Evolutionary conservation across 768 basidiomycete genomes (phyloP).

Genomic region (Plicaturopsis crispa): DNA sequence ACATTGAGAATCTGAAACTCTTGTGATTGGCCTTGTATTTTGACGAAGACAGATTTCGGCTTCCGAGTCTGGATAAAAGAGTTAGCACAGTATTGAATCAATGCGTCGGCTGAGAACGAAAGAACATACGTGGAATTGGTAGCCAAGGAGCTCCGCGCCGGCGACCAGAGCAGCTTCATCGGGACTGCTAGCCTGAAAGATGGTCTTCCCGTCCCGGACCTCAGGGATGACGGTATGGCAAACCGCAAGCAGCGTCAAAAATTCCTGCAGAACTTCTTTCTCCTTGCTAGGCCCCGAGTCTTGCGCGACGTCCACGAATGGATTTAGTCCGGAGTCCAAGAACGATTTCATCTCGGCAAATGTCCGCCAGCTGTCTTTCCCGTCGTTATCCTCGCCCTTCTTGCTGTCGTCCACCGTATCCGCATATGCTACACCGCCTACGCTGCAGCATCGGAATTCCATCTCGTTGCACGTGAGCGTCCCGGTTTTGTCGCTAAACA

Average conservation of each 20-base stretch:
- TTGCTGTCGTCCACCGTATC: slow-evolving; percentile 86
- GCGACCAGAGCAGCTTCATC: slow-evolving; percentile 95
- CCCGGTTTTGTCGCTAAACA: slow-evolving; percentile 93
- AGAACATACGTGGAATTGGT: slow-evolving; percentile 82
- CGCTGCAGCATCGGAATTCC: slow-evolving; percentile 89
- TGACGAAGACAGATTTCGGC: slow-evolving; percentile 91
- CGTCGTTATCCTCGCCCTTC: slow-evolving; percentile 54
- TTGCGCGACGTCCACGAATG: slow-evolving; percentile 44
- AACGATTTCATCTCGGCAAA: slow-evolving; percentile 65
- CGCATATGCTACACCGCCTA: slow-evolving; percentile 85
- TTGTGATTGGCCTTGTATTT: slow-evolving; percentile 57
- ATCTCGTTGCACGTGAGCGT: slow-evolving; percentile 97
- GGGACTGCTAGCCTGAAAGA: slow-evolving; percentile 94
- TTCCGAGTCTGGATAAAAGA: slow-evolving; percentile 69
- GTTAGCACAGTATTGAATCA: not conserved
- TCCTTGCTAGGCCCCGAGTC: slow-evolving; percentile 33
- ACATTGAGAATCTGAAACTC: slow-evolving; percentile 94
- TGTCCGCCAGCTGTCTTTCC: slow-evolving; percentile 58
- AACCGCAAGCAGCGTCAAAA: slow-evolving; percentile 81
- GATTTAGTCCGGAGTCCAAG: slow-evolving; percentile 45
- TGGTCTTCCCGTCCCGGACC: slow-evolving; percentile 77
- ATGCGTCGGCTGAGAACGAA: not conserved
- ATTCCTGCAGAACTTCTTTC: slow-evolving; percentile 54
- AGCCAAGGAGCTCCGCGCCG: slow-evolving; percentile 88
- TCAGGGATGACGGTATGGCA: slow-evolving; percentile 99